Evolutionary conservation across 805 yeast genomes (phyloP).

Genomic region (Wickerhamomyces bisporus): DNA sequence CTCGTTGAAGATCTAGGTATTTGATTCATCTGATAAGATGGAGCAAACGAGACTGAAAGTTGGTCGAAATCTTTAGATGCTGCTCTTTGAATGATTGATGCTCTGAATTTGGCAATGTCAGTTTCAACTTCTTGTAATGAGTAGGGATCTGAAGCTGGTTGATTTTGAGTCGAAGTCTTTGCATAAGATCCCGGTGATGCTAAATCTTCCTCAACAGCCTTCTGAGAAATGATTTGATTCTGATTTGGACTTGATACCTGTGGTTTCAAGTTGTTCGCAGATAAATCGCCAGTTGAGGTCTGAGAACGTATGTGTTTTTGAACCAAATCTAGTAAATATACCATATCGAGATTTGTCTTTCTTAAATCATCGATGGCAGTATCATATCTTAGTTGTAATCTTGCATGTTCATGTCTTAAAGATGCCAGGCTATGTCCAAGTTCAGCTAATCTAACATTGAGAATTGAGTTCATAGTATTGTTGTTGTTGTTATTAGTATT

Average conservation of each 20-base stretch:
- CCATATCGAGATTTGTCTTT: constrained; percentile 47
- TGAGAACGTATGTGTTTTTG: constrained; percentile 25
- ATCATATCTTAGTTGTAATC: constrained; percentile 42
- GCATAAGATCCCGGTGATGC: constrained; percentile 18
- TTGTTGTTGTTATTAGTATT: constrained; percentile 3
- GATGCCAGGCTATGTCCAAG: constrained; percentile 32
- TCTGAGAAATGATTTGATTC: not conserved
- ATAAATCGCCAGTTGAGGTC: not conserved
- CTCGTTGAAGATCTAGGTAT: constrained; percentile 5
- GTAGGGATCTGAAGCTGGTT: not conserved
- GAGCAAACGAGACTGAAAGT: constrained; percentile 18
- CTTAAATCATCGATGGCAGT: constrained; percentile 42
- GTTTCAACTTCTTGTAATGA: constrained; percentile 16
- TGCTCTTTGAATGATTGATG: constrained; percentile 24
- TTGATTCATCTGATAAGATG: constrained; percentile 20
- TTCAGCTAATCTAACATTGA: constrained; percentile 29
- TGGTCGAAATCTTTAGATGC: constrained; percentile 22
- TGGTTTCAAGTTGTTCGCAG: constrained; percentile 1
- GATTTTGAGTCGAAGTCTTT: not conserved
- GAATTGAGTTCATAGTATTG: constrained; percentile 15
- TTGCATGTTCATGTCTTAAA: constrained; percentile 37
- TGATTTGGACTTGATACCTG: constrained; percentile 9
- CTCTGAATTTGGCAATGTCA: constrained; percentile 21
- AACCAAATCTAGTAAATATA: constrained; percentile 43
- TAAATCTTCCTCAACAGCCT: constrained; percentile 7